These are phyloP conservation scores for Debaryomyces sp. DNA, from an alignment of 1,139 yeast genomes.

Conservation along the genomic window DNA sequence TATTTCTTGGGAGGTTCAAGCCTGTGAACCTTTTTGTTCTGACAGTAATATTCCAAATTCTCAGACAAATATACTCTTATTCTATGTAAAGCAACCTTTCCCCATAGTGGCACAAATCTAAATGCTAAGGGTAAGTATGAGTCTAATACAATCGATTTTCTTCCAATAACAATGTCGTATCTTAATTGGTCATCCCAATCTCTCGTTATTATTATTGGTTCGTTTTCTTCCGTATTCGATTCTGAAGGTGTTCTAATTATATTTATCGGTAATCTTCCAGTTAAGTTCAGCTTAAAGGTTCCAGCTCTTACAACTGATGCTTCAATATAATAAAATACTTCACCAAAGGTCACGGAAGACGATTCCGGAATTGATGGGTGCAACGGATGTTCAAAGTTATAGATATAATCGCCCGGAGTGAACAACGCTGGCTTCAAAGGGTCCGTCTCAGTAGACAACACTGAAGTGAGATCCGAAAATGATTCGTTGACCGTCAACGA, in stretches of 20 bases:
- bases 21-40: slow-evolving; percentile 83
- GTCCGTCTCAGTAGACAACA: slow-evolving; percentile 22
- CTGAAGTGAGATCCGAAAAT: slow-evolving; percentile 23
- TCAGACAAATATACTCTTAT: slow-evolving; percentile 85
- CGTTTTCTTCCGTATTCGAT: slow-evolving; percentile 81
- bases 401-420: slow-evolving; percentile 85
- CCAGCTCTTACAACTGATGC: slow-evolving; percentile 76
- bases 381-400: slow-evolving; percentile 87
- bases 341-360: slow-evolving; percentile 77
- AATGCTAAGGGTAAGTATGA: slow-evolving; percentile 83
- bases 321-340: slow-evolving; percentile 68
- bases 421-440: slow-evolving; percentile 35
- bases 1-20: slow-evolving; percentile 87
- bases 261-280: slow-evolving; percentile 63
- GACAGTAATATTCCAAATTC: slow-evolving; percentile 86
- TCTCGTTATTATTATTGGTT: slow-evolving; percentile 86
- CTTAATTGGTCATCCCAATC: slow-evolving; percentile 94
- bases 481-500: slow-evolving; percentile 21
- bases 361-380: slow-evolving; percentile 85
- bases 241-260: slow-evolving; percentile 79
- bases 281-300: slow-evolving; percentile 76
- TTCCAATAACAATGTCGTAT: slow-evolving; percentile 87
- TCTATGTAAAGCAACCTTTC: slow-evolving; percentile 84
- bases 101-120: slow-evolving; percentile 76
- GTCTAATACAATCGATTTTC: slow-evolving; percentile 84